Conservation (phyloP, 2,329 filamentous ascomycete genomes). For the Diplodia scrobiculata region DNA sequence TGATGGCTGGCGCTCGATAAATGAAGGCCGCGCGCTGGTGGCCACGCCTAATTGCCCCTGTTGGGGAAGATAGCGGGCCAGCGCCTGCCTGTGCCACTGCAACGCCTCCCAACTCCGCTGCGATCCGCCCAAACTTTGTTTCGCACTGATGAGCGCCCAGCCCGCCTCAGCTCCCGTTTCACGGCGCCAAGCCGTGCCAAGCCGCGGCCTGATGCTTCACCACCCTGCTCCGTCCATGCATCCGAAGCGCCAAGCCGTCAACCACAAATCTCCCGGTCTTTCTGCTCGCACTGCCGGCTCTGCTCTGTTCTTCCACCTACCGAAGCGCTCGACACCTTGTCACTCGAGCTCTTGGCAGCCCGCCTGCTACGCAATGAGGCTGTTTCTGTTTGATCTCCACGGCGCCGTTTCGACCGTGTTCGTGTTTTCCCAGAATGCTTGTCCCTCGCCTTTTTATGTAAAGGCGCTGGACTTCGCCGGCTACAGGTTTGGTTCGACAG, state of each 20-base stretch:
- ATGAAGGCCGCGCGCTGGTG: conserved; percentile 9
- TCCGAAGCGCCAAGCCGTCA: conserved; percentile 5
- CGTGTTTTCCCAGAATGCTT: conserved; percentile 9
- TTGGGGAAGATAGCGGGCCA: not conserved
- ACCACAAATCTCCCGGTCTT: conserved; percentile 17
- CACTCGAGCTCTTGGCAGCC: not conserved
- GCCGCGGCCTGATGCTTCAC: not conserved
- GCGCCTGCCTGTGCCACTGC: conserved; percentile 13
- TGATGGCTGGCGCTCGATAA: not conserved
- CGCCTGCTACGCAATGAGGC: conserved; percentile 5
- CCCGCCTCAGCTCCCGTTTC: conserved; percentile 5
- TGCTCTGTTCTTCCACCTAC: conserved; percentile 28
- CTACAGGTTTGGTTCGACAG: conserved; percentile 1
- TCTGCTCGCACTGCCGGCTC: conserved; percentile 2
- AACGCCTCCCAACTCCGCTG: not conserved
- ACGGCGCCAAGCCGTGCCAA: conserved; percentile 26
- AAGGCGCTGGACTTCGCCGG: not conserved
- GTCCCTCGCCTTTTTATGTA: conserved; percentile 6
- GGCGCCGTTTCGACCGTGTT: conserved; percentile 2
- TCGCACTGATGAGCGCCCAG: conserved; percentile 28
- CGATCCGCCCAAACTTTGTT: conserved; percentile 12
- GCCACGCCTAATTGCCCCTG: conserved; percentile 8
- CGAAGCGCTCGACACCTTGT: not conserved
- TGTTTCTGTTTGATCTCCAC: conserved; percentile 5
- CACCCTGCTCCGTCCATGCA: conserved; percentile 6